Evolutionary conservation across 2,329 filamentous ascomycete species (phyloP).

Genomic region (Beauveria bassiana): DNA sequence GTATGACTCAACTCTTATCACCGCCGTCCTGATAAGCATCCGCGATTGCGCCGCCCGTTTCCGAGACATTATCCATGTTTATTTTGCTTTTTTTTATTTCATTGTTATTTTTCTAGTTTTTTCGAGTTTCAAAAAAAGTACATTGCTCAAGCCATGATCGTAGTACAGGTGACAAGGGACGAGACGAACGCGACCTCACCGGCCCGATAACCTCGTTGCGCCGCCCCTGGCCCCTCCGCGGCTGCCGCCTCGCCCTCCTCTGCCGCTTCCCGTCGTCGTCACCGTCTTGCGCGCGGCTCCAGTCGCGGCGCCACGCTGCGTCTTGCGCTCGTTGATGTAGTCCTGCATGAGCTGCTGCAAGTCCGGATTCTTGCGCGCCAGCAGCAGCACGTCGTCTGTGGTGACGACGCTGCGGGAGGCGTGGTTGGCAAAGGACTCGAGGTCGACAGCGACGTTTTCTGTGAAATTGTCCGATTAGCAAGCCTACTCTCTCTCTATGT

Average conservation of each 20-base stretch:
- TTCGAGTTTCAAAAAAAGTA: too few relatives aligned
- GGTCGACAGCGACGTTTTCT: slow-evolving; percentile 50
- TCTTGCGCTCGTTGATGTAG: slow-evolving; percentile 55
- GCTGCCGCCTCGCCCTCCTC: slow-evolving; percentile 6
- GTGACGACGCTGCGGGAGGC: slow-evolving; percentile 74
- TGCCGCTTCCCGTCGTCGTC: slow-evolving; percentile 18
- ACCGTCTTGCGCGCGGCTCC: slow-evolving; percentile 3
- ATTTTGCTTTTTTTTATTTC: background rate
- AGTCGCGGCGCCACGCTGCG: slow-evolving; percentile 20
- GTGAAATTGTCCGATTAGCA: background rate
- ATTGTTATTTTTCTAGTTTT: background rate
- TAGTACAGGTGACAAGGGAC: background rate
- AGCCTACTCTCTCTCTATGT: too few relatives aligned
- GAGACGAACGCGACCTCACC: background rate
- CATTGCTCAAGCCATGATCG: background rate
- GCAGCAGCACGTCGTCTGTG: slow-evolving; percentile 78
- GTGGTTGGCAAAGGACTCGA: slow-evolving; percentile 59
- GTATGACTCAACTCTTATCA: background rate
- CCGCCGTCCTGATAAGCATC: background rate
- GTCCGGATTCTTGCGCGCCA: slow-evolving; percentile 80
- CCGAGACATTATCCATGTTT: background rate
- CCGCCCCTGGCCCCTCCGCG: slow-evolving; percentile 21
- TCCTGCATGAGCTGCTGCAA: slow-evolving; percentile 67
- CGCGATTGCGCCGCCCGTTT: background rate
- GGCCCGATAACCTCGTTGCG: slow-evolving; percentile 13